Percentiles rank a stretch among this genome's conserved stretches.
Evolutionary conservation across 441 rosid genomes (phyloP).

Genomic region (Erodium texanum): DNA sequence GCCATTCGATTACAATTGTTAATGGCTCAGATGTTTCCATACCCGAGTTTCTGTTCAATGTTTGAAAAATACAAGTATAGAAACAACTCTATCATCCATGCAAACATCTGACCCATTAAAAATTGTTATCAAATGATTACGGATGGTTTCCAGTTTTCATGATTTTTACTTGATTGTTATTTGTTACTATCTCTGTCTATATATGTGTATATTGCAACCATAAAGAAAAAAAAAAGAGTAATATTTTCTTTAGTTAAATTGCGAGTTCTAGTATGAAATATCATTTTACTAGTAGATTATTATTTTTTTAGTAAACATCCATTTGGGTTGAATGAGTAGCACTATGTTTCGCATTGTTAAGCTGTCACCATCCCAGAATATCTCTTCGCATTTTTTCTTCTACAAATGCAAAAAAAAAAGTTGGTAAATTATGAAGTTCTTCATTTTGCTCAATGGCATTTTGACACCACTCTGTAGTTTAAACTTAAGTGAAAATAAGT

Average conservation of each 20-base stretch:
- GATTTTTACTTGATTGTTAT: no score
- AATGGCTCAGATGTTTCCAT: no score
- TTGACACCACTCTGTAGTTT: neutral
- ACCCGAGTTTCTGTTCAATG: no score
- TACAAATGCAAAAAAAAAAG: neutral
- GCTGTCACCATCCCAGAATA: neutral
- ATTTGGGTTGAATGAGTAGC: neutral
- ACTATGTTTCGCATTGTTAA: neutral
- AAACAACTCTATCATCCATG: no score
- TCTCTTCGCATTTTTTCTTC: neutral
- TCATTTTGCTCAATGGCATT: neutral
- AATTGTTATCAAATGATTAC: no score
- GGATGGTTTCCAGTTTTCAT: no score
- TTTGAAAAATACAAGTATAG: no score
- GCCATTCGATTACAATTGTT: no score
- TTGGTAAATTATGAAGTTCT: neutral
- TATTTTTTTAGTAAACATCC: neutral
- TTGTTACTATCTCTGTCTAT: no score
- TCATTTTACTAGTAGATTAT: neutral
- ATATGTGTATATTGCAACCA: neutral
- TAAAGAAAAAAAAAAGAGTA: neutral
- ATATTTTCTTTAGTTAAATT: neutral
- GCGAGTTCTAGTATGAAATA: neutral
- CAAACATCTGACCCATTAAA: no score
- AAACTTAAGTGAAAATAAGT: neutral